A percentile compares a stretch with the other conserved stretches of the same genome.
These are phyloP conservation scores for Kodamaea sp. DNA, from an alignment of 1,139 yeast genomes.

Conservation along the genomic window DNA sequence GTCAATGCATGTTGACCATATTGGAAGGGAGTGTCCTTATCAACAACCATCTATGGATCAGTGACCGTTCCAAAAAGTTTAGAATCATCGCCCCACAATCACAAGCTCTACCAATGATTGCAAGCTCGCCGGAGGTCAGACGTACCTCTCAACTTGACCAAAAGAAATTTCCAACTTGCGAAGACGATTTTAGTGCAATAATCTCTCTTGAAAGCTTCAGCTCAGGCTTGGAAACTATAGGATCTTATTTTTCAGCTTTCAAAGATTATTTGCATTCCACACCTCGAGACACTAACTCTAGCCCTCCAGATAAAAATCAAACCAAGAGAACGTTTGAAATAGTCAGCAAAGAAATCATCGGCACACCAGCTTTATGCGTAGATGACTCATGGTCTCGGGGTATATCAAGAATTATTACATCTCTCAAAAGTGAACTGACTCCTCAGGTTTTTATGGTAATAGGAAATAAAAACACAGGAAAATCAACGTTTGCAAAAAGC, in stretches of 20 bases:
- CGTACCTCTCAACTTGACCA: neutral
- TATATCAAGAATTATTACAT: constrained; percentile 8
- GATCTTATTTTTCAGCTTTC: constrained; percentile 49
- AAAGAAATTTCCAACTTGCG: too few relatives aligned
- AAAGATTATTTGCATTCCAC: constrained; percentile 37
- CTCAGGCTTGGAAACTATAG: constrained; percentile 52
- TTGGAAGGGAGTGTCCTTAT: constrained; percentile 61
- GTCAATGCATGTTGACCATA: constrained; percentile 55
- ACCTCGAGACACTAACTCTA: too few relatives aligned
- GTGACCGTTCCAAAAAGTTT: constrained; percentile 21
- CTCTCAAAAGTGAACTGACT: neutral
- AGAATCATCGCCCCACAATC: constrained; percentile 53
- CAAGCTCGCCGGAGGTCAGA: constrained; percentile 17
- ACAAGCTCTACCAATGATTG: constrained; percentile 57
- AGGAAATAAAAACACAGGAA: constrained; percentile 75
- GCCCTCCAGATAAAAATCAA: neutral
- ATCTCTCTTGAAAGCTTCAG: constrained; percentile 36
- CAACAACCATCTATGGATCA: constrained; percentile 51
- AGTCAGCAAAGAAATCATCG: constrained; percentile 25
- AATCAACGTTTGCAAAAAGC: constrained; percentile 67
- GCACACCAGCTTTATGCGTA: constrained; percentile 27
- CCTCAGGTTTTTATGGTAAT: constrained; percentile 32
- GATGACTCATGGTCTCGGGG: constrained; percentile 23
- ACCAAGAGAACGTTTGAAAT: constrained; percentile 49
- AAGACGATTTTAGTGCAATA: constrained; percentile 31